A percentile compares a stretch with the other conserved stretches of the same genome.
Conservation (phyloP, 1,284 basidiomycete species). For the Mycena citricolor region DNA sequence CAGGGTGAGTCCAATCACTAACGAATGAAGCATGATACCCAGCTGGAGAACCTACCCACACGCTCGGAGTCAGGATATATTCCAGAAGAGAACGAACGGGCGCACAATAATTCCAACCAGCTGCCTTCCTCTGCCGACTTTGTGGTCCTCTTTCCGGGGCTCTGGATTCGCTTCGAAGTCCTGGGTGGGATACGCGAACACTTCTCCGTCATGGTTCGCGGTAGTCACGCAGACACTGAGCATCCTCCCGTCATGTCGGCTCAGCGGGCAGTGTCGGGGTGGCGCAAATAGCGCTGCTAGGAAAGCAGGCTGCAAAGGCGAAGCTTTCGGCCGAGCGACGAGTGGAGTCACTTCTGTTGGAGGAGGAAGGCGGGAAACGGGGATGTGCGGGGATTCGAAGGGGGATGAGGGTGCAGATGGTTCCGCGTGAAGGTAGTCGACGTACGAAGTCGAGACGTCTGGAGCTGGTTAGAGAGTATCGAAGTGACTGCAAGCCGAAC, state of each 20-base stretch:
- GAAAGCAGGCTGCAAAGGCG: constrained; percentile 1
- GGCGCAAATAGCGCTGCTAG: constrained; percentile 12
- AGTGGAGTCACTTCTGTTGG: constrained; percentile 17
- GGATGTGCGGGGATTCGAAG: constrained; percentile 11
- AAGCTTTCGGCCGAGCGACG: constrained; percentile 11
- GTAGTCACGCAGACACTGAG: constrained; percentile 19
- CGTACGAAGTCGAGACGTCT: constrained; percentile 74
- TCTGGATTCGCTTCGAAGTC: constrained; percentile 24
- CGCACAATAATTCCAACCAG: constrained; percentile 64
- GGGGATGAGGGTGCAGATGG: constrained; percentile 52
- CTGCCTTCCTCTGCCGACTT: constrained; percentile 54
- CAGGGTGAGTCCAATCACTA: constrained; percentile 75
- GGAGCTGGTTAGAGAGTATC: neutral
- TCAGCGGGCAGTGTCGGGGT: constrained; percentile 17
- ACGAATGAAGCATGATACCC: constrained; percentile 80
- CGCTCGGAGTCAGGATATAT: neutral
- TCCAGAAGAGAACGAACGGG: neutral
- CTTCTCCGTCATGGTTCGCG: constrained; percentile 12
- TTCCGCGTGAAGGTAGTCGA: constrained; percentile 63
- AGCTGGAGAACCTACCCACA: constrained; percentile 64
- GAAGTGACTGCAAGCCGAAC: constrained; percentile 22
- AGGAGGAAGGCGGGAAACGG: neutral
- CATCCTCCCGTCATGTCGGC: constrained; percentile 18
- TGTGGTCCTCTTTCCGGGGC: constrained; percentile 30
- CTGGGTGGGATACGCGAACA: neutral